A percentile compares a stretch with the other conserved stretches of the same genome.
These are phyloP conservation scores for Coemansia asiatica DNA, from an alignment of 192 early-diverging fungal species.

Conservation along the genomic window DNA sequence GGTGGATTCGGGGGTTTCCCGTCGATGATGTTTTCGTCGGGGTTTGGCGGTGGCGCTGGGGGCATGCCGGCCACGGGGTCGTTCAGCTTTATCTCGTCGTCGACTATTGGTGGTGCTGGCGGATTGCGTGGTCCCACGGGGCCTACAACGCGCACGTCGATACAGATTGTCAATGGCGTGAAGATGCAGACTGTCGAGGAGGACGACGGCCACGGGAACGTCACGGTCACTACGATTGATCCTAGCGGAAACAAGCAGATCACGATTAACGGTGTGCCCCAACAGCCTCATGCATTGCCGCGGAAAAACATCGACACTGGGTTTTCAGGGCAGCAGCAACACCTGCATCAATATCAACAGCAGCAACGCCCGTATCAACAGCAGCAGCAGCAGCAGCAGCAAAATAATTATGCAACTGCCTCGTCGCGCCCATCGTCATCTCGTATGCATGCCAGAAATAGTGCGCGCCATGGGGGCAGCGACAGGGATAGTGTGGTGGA, in stretches of 20 bases:
- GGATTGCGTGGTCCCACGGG: conserved; percentile 30
- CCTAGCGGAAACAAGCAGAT: conserved; percentile 47
- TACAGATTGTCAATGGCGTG: conserved; percentile 50
- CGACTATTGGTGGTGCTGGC: conserved; percentile 31
- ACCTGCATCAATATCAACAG: conserved; percentile 8
- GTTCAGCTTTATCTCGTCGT: conserved; percentile 55
- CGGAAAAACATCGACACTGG: conserved; percentile 17
- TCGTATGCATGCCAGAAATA: background rate
- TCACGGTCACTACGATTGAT: conserved; percentile 42
- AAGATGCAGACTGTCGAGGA: conserved; percentile 46
- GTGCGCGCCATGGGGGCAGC: background rate
- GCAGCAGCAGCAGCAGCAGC: conserved; percentile 6
- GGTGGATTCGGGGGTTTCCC: conserved; percentile 24
- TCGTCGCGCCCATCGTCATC: background rate
- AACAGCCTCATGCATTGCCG: background rate
- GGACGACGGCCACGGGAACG: conserved; percentile 46
- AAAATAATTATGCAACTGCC: background rate
- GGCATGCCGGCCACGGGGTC: conserved; percentile 35
- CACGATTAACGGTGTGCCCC: conserved; percentile 47
- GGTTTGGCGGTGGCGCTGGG: conserved; percentile 15
- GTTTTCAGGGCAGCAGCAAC: conserved; percentile 9
- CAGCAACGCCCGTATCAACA: conserved; percentile 7
- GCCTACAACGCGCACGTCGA: conserved; percentile 39
- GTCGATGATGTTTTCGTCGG: conserved; percentile 26
- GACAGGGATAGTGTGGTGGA: conserved; percentile 33